A percentile compares a stretch with the other conserved stretches of the same genome.
phyloP scores from a whole-genome alignment of 768 basidiomycete species.

The Lepiota venenata region DNA sequence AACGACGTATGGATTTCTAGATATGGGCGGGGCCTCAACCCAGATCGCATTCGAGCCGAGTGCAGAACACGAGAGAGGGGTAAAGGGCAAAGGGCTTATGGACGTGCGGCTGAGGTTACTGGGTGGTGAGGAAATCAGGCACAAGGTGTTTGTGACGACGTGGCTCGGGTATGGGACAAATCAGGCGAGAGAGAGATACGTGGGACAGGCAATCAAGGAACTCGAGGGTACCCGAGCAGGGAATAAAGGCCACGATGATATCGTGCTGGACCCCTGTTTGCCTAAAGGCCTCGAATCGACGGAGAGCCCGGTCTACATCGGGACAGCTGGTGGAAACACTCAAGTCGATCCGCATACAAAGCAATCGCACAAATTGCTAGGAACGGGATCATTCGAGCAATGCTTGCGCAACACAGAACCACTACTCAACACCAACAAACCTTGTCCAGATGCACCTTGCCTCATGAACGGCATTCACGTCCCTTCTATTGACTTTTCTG shows the following conservation, averaged over 20 bases:
- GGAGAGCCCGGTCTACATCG: conserved; percentile 50
- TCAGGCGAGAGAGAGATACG: conserved; percentile 92
- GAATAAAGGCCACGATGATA: conserved; percentile 25
- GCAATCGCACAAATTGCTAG: conserved; percentile 62
- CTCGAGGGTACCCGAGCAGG: conserved; percentile 42
- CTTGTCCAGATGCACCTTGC: conserved; percentile 84
- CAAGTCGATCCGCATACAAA: conserved; percentile 31
- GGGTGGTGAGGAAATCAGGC: conserved; percentile 82
- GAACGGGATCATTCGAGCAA: conserved; percentile 87
- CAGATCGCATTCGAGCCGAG: no score
- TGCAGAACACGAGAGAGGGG: no score
- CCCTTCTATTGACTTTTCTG: conserved; percentile 91
- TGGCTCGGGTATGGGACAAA: conserved; percentile 99
- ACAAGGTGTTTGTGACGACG: conserved; percentile 95
- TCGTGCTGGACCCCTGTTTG: conserved; percentile 86
- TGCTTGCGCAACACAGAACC: conserved; percentile 73
- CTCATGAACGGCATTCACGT: conserved; percentile 94
- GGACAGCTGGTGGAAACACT: conserved; percentile 22
- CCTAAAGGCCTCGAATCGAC: conserved; percentile 67
- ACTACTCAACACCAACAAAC: conserved; percentile 79
- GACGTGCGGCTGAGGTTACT: conserved; percentile 81
- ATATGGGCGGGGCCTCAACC: no score
- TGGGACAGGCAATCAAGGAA: conserved; percentile 59
- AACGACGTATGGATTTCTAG: no score
- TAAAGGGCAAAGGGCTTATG: no score